A percentile compares a stretch with the other conserved stretches of the same genome.
Conservation (phyloP, 331 rosid genomes). For the Pyrus hybrid region DNA sequence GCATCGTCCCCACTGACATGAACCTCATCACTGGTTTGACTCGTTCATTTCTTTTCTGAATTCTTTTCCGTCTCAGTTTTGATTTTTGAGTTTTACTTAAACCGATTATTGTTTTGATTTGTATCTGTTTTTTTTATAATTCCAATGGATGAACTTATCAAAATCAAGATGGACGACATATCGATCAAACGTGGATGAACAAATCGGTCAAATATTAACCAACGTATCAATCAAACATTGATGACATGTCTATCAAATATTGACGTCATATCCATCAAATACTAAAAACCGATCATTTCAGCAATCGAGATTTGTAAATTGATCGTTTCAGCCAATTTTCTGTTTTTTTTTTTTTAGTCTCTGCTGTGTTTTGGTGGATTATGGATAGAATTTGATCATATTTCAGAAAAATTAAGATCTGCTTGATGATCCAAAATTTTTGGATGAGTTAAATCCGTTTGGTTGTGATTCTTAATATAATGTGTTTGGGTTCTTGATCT, state of each 20-base stretch:
- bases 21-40: constrained; percentile 76
- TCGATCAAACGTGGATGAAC: not conserved
- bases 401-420: not conserved
- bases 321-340: not conserved
- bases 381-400: not conserved
- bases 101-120: no score
- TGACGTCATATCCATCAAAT: not conserved
- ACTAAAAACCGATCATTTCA: not conserved
- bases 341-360: not conserved
- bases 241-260: no score
- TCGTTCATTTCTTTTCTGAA: not conserved
- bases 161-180: no score
- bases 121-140: no score
- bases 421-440: not conserved
- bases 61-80: not conserved
- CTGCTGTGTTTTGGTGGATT: not conserved
- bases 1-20: constrained; percentile 86
- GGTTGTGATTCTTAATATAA: not conserved
- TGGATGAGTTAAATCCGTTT: not conserved
- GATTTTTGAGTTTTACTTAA: not conserved
- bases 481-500: not conserved
- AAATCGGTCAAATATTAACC: no score
- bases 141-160: not conserved
- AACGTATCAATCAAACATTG: not conserved
- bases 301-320: no score